Evolutionary conservation across 1,139 yeast genomes (phyloP).

Genomic region (Kodamaea derodonti): DNA sequence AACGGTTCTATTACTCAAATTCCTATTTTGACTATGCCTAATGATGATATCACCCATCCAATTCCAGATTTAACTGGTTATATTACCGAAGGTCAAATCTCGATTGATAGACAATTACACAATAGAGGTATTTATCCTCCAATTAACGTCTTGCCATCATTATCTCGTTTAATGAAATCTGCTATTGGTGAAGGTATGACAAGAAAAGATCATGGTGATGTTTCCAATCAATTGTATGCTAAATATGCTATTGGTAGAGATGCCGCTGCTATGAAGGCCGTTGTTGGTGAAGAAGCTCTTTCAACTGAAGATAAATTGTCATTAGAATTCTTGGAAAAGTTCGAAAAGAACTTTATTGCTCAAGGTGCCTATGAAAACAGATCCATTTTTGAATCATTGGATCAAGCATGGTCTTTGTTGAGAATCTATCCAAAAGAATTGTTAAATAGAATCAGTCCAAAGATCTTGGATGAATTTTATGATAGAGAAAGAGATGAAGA

Average conservation of each 20-base stretch:
- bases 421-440: slow-evolving; percentile 98
- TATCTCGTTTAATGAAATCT: slow-evolving; percentile 97
- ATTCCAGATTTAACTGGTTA: slow-evolving; percentile 99
- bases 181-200: slow-evolving; percentile 99
- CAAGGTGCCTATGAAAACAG: slow-evolving; percentile 98
- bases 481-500: slow-evolving; percentile 73
- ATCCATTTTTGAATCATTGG: slow-evolving; percentile 89
- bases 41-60: slow-evolving; percentile 99
- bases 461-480: slow-evolving; percentile 90
- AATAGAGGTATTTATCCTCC: slow-evolving; percentile 99
- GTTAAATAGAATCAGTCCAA: slow-evolving; percentile 97
- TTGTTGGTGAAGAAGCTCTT: slow-evolving; percentile 98
- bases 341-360: slow-evolving; percentile 88
- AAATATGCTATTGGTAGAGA: slow-evolving; percentile 99
- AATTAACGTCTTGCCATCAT: slow-evolving; percentile 93
- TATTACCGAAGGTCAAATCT: slow-evolving; percentile 98
- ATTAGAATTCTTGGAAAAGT: slow-evolving; percentile 93
- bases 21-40: slow-evolving; percentile 98
- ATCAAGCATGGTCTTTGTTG: slow-evolving; percentile 95
- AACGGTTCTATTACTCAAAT: slow-evolving; percentile 98
- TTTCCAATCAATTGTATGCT: slow-evolving; percentile 96
- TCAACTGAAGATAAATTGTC: slow-evolving; percentile 97
- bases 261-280: slow-evolving; percentile 99
- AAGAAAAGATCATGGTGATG: slow-evolving; percentile 99
- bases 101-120: slow-evolving; percentile 90